Evolutionary conservation across 108 stramenopile species (phyloP), one percentile per base, ranked within the genome.

Genomic region (Fragilariopsis cylindrus): DNA sequence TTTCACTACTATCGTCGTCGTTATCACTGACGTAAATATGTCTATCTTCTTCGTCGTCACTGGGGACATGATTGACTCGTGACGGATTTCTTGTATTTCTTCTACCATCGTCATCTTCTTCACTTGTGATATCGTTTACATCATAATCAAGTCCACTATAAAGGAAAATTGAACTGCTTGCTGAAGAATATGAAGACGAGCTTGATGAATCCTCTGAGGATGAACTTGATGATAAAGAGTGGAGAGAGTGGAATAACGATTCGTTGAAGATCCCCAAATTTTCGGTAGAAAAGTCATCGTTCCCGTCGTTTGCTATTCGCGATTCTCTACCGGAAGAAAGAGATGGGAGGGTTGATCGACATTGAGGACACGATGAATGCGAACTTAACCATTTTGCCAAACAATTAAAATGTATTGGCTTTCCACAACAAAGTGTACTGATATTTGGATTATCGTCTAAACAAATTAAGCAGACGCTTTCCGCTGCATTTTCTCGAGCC

Each of bases 371-470:
- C 7, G 60, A 67, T 12, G 50, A n/a, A 52, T 82, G 64, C 4
- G 40, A 44, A 8, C 57, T 49, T 4, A 85, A 57, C 84, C 84
- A 85, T 60, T 82, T 58, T 8, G 84, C 84, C 47, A 85, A 64
- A 54, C 84, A 85, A 70, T 82, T 82, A 47, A 85, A 73, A 76
- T 85, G 84, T 13, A 82, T 75, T n/a, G 81, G 69, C 73, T 79
- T 79, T 53, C 84, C 84, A 69, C 84, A 85, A 73, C 84, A 85
- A 39, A 85, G 67, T 3, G 84, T 82, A 5, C 78, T 75, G 40
- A 85, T 80, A 52, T 85, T 85, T 55, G 84, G 84, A 39, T 45
- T 30, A 11, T 73, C 71, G 12, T 81, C 80, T 5, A 85, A 72
- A 60, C 84, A 85, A 18, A 85, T 82, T 18, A 82, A 57, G 52